Evolutionary conservation across 352 stramenopile genomes (phyloP).

Genomic region (Globisporangium orthogonon): DNA sequence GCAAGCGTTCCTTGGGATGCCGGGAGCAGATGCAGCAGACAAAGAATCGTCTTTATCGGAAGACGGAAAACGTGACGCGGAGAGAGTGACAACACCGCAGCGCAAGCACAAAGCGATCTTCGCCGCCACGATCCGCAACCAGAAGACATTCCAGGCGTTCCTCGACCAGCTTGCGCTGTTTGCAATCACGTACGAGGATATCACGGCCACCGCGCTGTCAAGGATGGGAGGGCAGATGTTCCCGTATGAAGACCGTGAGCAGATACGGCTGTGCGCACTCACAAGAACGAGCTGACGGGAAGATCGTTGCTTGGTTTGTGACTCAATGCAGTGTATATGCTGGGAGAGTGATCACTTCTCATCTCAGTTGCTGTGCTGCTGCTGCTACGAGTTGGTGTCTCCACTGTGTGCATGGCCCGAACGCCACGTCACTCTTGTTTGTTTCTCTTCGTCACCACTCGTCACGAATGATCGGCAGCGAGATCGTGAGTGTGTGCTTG

Average conservation of each 20-base stretch:
- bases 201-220: conserved; percentile 33
- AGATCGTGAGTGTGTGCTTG: conserved; percentile 44
- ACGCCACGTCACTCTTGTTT: no score
- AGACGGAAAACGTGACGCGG: no score
- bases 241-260: conserved; percentile 52
- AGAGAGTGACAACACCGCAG: not conserved
- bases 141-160: conserved; percentile 70
- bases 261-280: conserved; percentile 56
- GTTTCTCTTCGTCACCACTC: conserved; percentile 37
- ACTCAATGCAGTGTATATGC: not conserved
- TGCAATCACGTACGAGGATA: conserved; percentile 57
- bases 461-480: conserved; percentile 67
- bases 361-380: no score
- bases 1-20: conserved; percentile 34
- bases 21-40: not conserved
- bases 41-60: no score
- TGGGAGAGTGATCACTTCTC: not conserved
- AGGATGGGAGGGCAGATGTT: conserved; percentile 42
- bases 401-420: no score
- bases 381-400: no score
- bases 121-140: conserved; percentile 69
- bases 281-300: not conserved
- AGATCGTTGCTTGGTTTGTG: not conserved
- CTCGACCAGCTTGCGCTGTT: conserved; percentile 46
- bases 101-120: conserved; percentile 53